Evolutionary conservation across 495 filamentous ascomycete genomes (phyloP), one percentile per base, ranked within the genome.

Genomic region (Penicillium bovifimosum): DNA sequence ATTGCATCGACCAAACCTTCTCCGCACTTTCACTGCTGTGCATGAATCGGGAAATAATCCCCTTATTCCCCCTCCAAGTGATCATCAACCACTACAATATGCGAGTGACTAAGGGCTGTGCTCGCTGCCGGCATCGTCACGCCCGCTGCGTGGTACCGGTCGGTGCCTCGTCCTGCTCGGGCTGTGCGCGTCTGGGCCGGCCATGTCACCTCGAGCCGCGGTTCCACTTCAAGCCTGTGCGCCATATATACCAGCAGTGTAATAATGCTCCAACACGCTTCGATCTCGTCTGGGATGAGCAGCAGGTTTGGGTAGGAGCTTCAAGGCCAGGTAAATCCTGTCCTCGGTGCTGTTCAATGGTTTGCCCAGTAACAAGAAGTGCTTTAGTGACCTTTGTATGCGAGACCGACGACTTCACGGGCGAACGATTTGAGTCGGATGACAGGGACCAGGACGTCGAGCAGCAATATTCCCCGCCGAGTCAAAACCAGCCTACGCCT

Each of bases 51-150:
- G n/a, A n/a, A n/a, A n/a, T n/a, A n/a, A n/a, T n/a, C n/a, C n/a
- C n/a, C n/a, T n/a, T n/a, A n/a, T n/a, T 36, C 33, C 14, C 36
- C 45, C 45, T 40, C 24, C 24, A 49, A 18, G 20, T 8, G 14
- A 41, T 17, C 16, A 50, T 24, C 47, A 0, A 24, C 36, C 7
- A 14, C 36, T 41, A 16, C 36, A 36, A 33, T 58, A 70, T 70
- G 69, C 62, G 69, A 61, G 66, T 72, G 52, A 63, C 62, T 41
- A 65, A 67, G 51, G 69, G 69, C 54, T 72, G 69, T 63, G 65
- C 61, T 56, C 59, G 67, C 52, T 72, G 69, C 61, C 69, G 69
- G 20, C 55, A 69, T 65, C 69, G 69, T 52, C 69, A 72, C 60
- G 66, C 70, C 26, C 66, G 66, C 52, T 72, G 69, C 36, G 65